These are phyloP conservation scores for Auricularia sp. DNA, from an alignment of 768 basidiomycete species.

Conservation along the genomic window DNA sequence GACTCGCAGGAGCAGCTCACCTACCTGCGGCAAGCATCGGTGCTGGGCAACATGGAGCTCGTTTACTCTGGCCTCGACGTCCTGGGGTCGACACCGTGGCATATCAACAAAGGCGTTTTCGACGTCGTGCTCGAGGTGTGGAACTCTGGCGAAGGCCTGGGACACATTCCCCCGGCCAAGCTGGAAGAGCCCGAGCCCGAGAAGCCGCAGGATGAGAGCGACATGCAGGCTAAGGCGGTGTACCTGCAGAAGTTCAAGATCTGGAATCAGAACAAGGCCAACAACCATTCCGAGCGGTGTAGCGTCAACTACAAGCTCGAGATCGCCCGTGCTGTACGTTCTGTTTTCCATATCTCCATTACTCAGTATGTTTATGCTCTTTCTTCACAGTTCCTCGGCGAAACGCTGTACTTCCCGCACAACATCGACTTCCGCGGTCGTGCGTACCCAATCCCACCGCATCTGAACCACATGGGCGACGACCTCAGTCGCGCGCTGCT, in stretches of 20 bases:
- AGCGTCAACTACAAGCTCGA: slow-evolving; percentile 94
- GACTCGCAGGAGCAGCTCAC: slow-evolving; percentile 74
- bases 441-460: slow-evolving; percentile 92
- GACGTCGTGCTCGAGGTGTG: slow-evolving; percentile 69
- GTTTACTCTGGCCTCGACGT: slow-evolving; percentile 86
- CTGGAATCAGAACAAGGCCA: slow-evolving; percentile 51
- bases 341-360: background rate
- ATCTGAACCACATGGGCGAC: slow-evolving; percentile 91
- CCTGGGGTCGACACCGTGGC: slow-evolving; percentile 83
- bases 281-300: slow-evolving; percentile 86
- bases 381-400: slow-evolving; percentile 61
- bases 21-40: slow-evolving; percentile 67
- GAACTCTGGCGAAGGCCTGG: slow-evolving; percentile 75
- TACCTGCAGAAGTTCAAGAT: slow-evolving; percentile 47
- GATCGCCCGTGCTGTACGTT: slow-evolving; percentile 77
- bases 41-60: slow-evolving; percentile 65
- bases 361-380: slow-evolving; percentile 3
- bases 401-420: slow-evolving; percentile 86
- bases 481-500: slow-evolving; percentile 85
- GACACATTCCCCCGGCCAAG: slow-evolving; percentile 72
- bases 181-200: slow-evolving; percentile 57
- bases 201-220: slow-evolving; percentile 36
- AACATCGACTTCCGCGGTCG: slow-evolving; percentile 97
- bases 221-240: slow-evolving; percentile 46
- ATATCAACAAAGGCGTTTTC: slow-evolving; percentile 69